Conservation (phyloP, 2,329 filamentous ascomycete genomes). For the Grosmannia clavigera region DNA sequence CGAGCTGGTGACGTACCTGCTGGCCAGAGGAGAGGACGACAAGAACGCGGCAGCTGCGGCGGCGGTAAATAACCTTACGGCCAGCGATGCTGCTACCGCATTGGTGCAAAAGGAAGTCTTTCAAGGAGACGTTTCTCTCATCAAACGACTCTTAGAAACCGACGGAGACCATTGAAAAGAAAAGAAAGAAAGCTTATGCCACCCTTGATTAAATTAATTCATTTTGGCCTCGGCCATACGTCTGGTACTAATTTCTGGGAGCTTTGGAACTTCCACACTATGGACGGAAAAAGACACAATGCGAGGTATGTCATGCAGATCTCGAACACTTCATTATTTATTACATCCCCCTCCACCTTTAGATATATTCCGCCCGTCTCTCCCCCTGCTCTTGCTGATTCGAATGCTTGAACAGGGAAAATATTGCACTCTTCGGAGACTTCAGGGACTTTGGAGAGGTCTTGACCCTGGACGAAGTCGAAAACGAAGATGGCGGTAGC, state of each 20-base stretch:
- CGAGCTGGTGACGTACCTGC: conserved; percentile 39
- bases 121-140: conserved; percentile 37
- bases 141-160: conserved; percentile 35
- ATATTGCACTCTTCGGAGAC: conserved; percentile 26
- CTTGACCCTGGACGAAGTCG: conserved; percentile 1
- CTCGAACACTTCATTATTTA: neutral
- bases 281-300: too few relatives aligned
- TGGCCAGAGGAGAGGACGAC: conserved; percentile 20
- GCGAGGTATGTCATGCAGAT: too few relatives aligned
- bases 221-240: neutral
- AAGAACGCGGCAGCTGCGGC: conserved; percentile 15
- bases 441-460: conserved; percentile 18
- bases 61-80: conserved; percentile 16
- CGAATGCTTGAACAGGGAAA: conserved; percentile 31
- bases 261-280: too few relatives aligned
- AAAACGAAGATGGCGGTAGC: neutral
- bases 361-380: neutral
- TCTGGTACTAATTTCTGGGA: neutral
- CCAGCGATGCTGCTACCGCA: neutral
- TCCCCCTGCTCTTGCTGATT: neutral
- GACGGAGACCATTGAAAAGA: conserved; percentile 22
- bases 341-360: neutral
- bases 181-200: neutral
- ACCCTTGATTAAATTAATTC: neutral
- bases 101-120: conserved; percentile 32